Evolutionary conservation across 257 asterid species (phyloP).

Genomic region (Plectranthus barbatus): DNA sequence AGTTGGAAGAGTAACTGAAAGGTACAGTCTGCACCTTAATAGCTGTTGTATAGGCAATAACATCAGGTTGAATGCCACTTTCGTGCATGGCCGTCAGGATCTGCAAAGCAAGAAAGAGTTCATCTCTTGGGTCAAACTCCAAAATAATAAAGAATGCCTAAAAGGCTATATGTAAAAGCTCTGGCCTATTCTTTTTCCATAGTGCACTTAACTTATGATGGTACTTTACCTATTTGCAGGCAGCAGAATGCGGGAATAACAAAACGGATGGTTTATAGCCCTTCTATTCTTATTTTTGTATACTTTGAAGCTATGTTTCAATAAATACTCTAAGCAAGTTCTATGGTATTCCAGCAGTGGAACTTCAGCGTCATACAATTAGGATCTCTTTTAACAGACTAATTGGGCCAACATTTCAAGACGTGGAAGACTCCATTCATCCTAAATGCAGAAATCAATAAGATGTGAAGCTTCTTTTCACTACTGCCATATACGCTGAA

Average conservation of each 20-base stretch:
- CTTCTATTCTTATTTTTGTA: too few species aligned
- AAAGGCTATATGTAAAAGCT: neutral
- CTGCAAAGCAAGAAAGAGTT: conserved; percentile 41
- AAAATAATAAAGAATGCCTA: neutral
- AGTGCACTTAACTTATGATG: neutral
- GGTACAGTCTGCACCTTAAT: conserved; percentile 52
- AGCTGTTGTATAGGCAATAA: conserved; percentile 78
- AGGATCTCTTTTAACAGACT: too few species aligned
- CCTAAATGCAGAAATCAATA: neutral
- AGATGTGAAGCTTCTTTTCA: neutral
- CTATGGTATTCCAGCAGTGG: neutral
- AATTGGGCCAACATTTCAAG: neutral
- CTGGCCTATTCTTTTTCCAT: neutral
- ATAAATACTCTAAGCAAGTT: neutral
- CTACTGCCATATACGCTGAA: conserved; percentile 2
- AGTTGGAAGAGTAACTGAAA: neutral
- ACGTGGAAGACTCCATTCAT: neutral
- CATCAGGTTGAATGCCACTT: conserved; percentile 83
- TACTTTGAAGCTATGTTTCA: neutral
- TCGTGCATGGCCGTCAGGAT: conserved; percentile 72
- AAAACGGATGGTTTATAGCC: neutral
- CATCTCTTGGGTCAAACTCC: conserved; percentile 4
- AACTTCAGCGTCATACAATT: neutral
- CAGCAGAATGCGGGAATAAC: neutral
- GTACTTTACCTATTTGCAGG: neutral